These are phyloP conservation scores for Stephania japonica DNA, from an alignment of 164 flowering plant species.

Conservation along the genomic window DNA sequence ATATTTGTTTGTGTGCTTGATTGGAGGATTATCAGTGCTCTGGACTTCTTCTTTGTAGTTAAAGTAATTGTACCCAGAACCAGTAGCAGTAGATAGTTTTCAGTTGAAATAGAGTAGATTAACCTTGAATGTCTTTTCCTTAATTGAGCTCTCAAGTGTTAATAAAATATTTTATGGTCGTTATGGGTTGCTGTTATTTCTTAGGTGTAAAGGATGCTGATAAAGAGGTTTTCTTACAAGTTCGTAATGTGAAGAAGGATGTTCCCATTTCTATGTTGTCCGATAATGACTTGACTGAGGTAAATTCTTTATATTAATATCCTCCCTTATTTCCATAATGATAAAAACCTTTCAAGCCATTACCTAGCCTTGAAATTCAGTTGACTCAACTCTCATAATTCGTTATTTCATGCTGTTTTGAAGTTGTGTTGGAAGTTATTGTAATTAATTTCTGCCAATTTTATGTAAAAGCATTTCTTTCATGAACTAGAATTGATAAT, in stretches of 20 bases:
- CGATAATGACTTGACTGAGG: slow-evolving; percentile 62
- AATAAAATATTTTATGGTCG: neutral
- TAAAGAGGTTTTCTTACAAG: slow-evolving; percentile 31
- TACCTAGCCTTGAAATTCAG: neutral
- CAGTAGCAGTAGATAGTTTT: too few species aligned
- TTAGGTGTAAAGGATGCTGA: slow-evolving; percentile 38
- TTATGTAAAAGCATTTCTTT: neutral
- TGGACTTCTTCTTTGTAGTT: too few species aligned
- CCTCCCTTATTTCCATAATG: neutral
- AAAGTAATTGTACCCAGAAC: too few species aligned
- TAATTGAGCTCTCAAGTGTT: too few species aligned
- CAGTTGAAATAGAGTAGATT: too few species aligned
- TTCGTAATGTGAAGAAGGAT: slow-evolving; percentile 28
- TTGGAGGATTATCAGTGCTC: too few species aligned
- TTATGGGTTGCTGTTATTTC: slow-evolving; percentile 1
- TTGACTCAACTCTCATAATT: neutral
- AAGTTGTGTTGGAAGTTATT: neutral
- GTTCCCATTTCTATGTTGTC: slow-evolving; percentile 39
- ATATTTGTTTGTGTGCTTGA: too few species aligned
- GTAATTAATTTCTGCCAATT: neutral
- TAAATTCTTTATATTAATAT: slow-evolving; percentile 15
- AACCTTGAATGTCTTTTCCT: too few species aligned
- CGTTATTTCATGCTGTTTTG: neutral
- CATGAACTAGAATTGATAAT: neutral
- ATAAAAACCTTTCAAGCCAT: neutral